These are phyloP conservation scores for Boletus rex-veris DNA, from an alignment of 768 basidiomycete genomes.

Conservation along the genomic window DNA sequence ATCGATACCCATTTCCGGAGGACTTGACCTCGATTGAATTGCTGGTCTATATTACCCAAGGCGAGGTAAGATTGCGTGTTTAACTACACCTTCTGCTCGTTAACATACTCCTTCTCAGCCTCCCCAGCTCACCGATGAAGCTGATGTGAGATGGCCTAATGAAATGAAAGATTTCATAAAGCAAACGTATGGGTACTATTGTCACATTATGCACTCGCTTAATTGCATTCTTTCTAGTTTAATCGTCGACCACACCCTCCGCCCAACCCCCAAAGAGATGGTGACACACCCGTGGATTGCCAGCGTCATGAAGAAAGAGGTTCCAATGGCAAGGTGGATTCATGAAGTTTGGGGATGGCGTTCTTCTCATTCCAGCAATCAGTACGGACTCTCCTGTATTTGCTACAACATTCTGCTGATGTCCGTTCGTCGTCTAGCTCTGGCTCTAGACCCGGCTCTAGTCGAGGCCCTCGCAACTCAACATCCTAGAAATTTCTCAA, in stretches of 20 bases:
- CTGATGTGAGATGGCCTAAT: slow-evolving; percentile 61
- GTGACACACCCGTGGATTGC: slow-evolving; percentile 81
- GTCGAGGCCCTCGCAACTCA: slow-evolving; percentile 25
- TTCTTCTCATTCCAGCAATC: slow-evolving; percentile 32
- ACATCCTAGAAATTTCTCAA: slow-evolving; percentile 22
- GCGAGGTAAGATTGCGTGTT: slow-evolving; percentile 50
- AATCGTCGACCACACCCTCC: slow-evolving; percentile 59
- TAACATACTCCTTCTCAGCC: slow-evolving; percentile 45
- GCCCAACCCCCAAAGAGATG: slow-evolving; percentile 83
- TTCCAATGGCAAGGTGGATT: slow-evolving; percentile 89
- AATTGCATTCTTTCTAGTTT: slow-evolving; percentile 44
- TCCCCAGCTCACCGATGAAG: slow-evolving; percentile 77
- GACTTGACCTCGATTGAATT: slow-evolving; percentile 94
- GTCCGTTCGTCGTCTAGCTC: slow-evolving; percentile 7
- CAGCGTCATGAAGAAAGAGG: slow-evolving; percentile 72
- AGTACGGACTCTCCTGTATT: slow-evolving; percentile 13
- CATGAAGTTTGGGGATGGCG: slow-evolving; percentile 82
- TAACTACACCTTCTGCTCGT: slow-evolving; percentile 8
- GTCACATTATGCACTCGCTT: not conserved
- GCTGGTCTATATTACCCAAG: slow-evolving; percentile 82
- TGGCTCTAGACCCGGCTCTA: slow-evolving; percentile 29
- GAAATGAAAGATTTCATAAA: slow-evolving; percentile 92
- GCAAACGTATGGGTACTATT: slow-evolving; percentile 57
- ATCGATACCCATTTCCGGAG: slow-evolving; percentile 91
- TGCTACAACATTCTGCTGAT: not conserved